Conservation (phyloP, 441 rosid species). For the Croton laevigatus region DNA sequence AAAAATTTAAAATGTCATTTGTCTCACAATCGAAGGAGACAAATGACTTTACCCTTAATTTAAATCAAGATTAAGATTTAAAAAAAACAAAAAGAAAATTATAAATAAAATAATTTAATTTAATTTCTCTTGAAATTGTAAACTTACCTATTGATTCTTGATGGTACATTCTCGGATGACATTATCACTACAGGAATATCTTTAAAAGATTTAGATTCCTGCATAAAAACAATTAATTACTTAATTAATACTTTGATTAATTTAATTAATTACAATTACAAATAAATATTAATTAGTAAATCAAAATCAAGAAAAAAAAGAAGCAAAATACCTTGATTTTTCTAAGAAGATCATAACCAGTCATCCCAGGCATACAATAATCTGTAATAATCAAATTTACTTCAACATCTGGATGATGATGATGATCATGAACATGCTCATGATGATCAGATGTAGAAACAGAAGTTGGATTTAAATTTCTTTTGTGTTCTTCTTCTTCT, state of each 20-base stretch:
- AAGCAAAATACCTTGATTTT: slow-evolving; percentile 56
- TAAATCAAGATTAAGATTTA: not conserved
- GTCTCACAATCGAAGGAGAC: no score
- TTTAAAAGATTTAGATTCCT: slow-evolving; percentile 53
- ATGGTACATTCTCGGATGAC: slow-evolving; percentile 75
- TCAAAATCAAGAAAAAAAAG: not conserved
- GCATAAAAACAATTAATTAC: slow-evolving; percentile 7
- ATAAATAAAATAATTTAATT: no score
- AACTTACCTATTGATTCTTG: slow-evolving; percentile 55
- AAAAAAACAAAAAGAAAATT: not conserved
- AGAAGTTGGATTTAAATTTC: slow-evolving; percentile 26
- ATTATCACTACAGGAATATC: slow-evolving; percentile 75
- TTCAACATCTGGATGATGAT: slow-evolving; percentile 37
- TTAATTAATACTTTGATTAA: not conserved
- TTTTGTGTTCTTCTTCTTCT: slow-evolving; percentile 16
- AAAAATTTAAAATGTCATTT: no score
- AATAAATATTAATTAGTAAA: not conserved
- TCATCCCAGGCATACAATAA: slow-evolving; percentile 94
- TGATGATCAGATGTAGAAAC: slow-evolving; percentile 22
- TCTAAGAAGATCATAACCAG: slow-evolving; percentile 83
- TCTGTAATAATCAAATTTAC: slow-evolving; percentile 80
- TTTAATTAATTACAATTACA: not conserved
- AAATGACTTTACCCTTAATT: no score
- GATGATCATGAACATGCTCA: no score
- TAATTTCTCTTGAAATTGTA: no score